Percentiles rank a stretch among this genome's conserved stretches.
Evolutionary conservation across 352 stramenopile species (phyloP).

Genomic region (Globisporangium recalcitrans): DNA sequence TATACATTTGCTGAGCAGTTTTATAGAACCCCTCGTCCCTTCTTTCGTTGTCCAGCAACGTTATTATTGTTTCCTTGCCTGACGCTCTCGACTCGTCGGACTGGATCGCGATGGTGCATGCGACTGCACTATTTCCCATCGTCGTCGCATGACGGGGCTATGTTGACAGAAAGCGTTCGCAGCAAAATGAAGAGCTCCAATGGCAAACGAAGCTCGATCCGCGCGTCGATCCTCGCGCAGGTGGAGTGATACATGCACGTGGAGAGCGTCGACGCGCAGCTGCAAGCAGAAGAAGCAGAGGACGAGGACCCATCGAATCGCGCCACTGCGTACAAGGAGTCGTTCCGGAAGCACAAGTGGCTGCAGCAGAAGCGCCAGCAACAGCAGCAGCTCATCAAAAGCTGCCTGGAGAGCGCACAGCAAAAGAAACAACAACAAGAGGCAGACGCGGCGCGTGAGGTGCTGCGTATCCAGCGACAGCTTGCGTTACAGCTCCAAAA

Average conservation of each 20-base stretch:
- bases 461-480: background rate
- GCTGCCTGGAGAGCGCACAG: background rate
- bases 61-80: no score
- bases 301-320: background rate
- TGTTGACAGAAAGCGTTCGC: no score
- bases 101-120: no score
- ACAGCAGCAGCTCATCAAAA: conserved; percentile 7
- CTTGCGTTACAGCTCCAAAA: conserved; percentile 19
- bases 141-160: no score
- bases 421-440: background rate
- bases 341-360: conserved; percentile 44
- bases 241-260: conserved; percentile 46
- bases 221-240: conserved; percentile 27
- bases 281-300: background rate
- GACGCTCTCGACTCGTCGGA: no score
- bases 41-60: no score
- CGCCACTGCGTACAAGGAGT: conserved; percentile 23
- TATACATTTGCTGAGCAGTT: no score
- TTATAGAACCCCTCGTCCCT: no score
- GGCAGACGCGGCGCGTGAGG: background rate
- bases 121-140: no score
- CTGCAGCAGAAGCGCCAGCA: conserved; percentile 24
- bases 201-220: conserved; percentile 1
- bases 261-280: conserved; percentile 24
- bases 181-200: conserved; percentile 4